A percentile compares a stretch with the other conserved stretches of the same genome.
Conservation (phyloP, 2,329 filamentous ascomycete species). For the Hymenoscyphus albidus region DNA sequence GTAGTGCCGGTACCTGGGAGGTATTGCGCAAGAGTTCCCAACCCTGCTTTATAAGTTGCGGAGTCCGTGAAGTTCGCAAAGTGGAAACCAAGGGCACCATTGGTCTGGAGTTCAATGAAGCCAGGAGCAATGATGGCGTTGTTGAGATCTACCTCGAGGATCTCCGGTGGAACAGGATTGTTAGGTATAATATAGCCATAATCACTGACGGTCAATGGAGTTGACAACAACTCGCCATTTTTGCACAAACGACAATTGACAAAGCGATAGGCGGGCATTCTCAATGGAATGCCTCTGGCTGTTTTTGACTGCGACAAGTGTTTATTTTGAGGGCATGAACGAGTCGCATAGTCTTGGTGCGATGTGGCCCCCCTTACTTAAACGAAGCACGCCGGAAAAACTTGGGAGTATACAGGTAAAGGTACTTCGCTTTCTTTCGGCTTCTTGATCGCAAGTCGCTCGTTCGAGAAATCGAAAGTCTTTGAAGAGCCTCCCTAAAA, state of each 20-base stretch:
- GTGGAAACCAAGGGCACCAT: conserved; percentile 46
- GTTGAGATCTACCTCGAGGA: conserved; percentile 39
- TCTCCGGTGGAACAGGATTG: conserved; percentile 21
- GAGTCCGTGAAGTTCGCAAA: conserved; percentile 47
- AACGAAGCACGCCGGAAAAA: not conserved
- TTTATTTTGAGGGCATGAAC: not conserved
- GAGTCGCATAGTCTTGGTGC: not conserved
- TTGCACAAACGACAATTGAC: conserved; percentile 29
- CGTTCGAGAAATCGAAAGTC: not conserved
- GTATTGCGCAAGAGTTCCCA: conserved; percentile 45
- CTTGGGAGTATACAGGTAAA: not conserved
- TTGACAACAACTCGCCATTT: conserved; percentile 20
- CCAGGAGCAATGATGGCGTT: conserved; percentile 50
- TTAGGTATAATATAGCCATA: conserved; percentile 29
- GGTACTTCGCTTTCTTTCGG: not conserved
- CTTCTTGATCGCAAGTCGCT: not conserved
- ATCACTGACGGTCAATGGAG: conserved; percentile 23
- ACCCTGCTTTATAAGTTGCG: conserved; percentile 38
- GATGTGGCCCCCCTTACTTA: not conserved
- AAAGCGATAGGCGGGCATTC: conserved; percentile 22
- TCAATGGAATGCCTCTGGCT: not conserved
- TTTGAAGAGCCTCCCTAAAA: not conserved
- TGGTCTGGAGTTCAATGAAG: conserved; percentile 53
- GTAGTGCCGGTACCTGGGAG: conserved; percentile 50
- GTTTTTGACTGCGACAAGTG: not conserved